phyloP scores from a whole-genome alignment of 345 rosid species.

The Pistacia atlantica region DNA sequence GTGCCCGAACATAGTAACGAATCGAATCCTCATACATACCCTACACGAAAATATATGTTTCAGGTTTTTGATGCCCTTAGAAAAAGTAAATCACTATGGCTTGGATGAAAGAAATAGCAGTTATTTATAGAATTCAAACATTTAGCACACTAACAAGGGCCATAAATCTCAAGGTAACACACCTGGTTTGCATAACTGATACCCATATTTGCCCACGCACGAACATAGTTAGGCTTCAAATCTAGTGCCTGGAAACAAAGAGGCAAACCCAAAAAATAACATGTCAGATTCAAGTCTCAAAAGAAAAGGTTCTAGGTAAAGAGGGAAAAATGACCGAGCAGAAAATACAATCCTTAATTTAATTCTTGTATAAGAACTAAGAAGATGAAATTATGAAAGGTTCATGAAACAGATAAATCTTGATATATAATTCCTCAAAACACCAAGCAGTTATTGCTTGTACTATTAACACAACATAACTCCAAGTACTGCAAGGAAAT shows the following conservation, averaged over 20 bases:
- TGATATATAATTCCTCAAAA: no score
- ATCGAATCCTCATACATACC: slow-evolving; percentile 93
- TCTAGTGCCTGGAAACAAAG: slow-evolving; percentile 73
- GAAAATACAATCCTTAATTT: no score
- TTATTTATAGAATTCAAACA: not conserved
- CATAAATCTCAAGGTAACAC: slow-evolving; percentile 1
- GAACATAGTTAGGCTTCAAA: slow-evolving; percentile 99
- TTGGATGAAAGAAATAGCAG: not conserved
- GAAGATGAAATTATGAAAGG: no score
- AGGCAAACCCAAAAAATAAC: not conserved
- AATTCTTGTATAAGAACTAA: no score
- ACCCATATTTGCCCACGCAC: slow-evolving; percentile 99
- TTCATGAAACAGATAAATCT: no score
- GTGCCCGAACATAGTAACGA: slow-evolving; percentile 93
- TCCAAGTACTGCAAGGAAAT: no score
- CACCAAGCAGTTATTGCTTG: no score
- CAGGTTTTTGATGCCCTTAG: not conserved
- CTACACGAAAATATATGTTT: slow-evolving; percentile 38
- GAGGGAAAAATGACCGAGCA: not conserved
- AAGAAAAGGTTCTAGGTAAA: not conserved
- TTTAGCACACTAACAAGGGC: not conserved
- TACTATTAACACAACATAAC: no score
- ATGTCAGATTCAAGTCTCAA: slow-evolving; percentile 1
- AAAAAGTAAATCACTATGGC: not conserved
- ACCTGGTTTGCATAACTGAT: slow-evolving; percentile 99